Conservation (phyloP, 2,329 filamentous ascomycete species). For the Pseudogymnoascus sp. region DNA sequence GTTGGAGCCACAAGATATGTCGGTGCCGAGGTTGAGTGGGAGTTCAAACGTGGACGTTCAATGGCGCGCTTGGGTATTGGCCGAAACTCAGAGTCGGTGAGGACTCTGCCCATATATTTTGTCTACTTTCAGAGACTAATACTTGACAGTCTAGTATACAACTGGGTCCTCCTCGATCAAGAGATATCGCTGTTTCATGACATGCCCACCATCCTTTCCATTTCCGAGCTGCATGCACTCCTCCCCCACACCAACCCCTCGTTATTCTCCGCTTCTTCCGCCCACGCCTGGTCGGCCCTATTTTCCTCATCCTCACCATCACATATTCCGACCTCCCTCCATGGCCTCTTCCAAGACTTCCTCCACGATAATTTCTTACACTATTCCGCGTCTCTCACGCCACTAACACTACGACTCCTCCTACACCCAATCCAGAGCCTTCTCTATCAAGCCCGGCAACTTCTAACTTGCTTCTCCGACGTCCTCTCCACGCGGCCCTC, state of each 20-base stretch:
- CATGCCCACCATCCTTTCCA: conserved; percentile 51
- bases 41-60: conserved; percentile 39
- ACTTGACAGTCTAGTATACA: conserved; percentile 55
- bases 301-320: conserved; percentile 1
- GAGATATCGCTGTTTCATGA: conserved; percentile 62
- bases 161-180: conserved; percentile 68
- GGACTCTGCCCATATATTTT: conserved; percentile 18
- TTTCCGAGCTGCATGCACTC: conserved; percentile 56
- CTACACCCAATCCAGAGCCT: conserved; percentile 61
- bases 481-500: conserved; percentile 36
- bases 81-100: conserved; percentile 55
- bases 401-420: conserved; percentile 56
- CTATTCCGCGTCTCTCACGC: conserved; percentile 36
- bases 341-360: conserved; percentile 60
- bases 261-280: conserved; percentile 23
- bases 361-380: conserved; percentile 53
- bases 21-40: conserved; percentile 37
- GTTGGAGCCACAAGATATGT: conserved; percentile 44
- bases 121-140: conserved; percentile 13
- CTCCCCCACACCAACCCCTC: conserved; percentile 37
- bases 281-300: not conserved
- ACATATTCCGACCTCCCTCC: conserved; percentile 42
- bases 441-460: conserved; percentile 56
- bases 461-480: conserved; percentile 58
- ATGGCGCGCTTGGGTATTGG: conserved; percentile 58